Base-by-base conservation (phyloP, 306 rosid genomes). In the Vigna radiata region DNA sequence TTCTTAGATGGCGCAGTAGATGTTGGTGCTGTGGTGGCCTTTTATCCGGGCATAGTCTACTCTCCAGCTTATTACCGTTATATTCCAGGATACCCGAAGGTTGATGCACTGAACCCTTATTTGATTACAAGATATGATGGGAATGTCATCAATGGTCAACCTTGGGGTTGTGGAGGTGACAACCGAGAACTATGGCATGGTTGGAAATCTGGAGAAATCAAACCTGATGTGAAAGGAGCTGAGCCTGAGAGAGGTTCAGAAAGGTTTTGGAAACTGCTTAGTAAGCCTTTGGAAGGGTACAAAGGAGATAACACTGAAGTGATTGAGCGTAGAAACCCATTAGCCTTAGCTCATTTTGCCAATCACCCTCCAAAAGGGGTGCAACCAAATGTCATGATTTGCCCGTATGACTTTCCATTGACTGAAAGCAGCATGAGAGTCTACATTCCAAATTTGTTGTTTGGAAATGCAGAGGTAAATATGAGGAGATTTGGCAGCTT, bases 61-160 rank as follows among this genome's bases (percentile, higher is more conserved):
- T 87, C 88, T 68, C 99, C 96, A 0, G 96, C 94, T 33, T 89
- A 87, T 83, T 92, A 95, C 83, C 96, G 90, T 8, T 89, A 88
- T 71, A 90, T 92, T 85, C 99, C 96, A 4, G 97, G 97, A 71
- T 95, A 95, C 81, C 99, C 97, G 2, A 90, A 82, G 80, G 96
- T 90, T 27, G 89, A 85, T 78, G 87, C 85, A 3, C 91, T 68
- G 19, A 95, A 95, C 76, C 85, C 97, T 3, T 89, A 92, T 92
- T 77, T 95, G 89, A 95, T 92, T 83, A 87, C 97, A 6, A 87
- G 99, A 81, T 95, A 90, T 46, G 97, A 95, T 8, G 96, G 90
- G 19, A 86, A 77, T 73, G 90, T 95, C 73, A 95, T 95, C 73
- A 90, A 92, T 55, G 92, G 90, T 52, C 93, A 87, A 79, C 93